A percentile compares a stretch with the other conserved stretches of the same genome.
Conservation (phyloP, 176 grass and related monocot species). For the Triticum turgidum region DNA sequence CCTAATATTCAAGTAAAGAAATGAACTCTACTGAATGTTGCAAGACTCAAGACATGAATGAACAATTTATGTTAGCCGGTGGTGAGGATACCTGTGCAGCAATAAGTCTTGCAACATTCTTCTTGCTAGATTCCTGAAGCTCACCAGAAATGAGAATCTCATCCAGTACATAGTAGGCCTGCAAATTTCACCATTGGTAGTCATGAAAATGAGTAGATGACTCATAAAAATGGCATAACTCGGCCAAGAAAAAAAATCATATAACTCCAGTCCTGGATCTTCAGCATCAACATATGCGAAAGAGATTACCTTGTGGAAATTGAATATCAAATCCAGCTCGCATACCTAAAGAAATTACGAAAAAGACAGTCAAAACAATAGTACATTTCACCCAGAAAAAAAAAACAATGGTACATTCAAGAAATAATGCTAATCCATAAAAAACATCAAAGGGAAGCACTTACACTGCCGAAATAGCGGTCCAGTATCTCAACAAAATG, state of each 20-base stretch:
- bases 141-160: conserved; percentile 95
- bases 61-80: not conserved
- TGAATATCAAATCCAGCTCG: conserved; percentile 99
- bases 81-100: conserved; percentile 74
- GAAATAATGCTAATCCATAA: not conserved
- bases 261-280: not conserved
- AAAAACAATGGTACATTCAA: conserved; percentile 11
- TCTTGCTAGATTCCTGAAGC: conserved; percentile 98
- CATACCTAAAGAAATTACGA: conserved; percentile 66
- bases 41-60: not conserved
- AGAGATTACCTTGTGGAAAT: conserved; percentile 91
- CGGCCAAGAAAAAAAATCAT: not conserved
- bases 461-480: conserved; percentile 98
- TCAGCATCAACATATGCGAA: not conserved
- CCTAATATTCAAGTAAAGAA: not conserved
- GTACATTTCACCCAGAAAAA: not conserved
- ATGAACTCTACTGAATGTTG: not conserved
- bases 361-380: not conserved
- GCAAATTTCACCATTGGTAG: conserved; percentile 24
- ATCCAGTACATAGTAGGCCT: conserved; percentile 99
- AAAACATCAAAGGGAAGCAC: not conserved
- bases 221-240: not conserved
- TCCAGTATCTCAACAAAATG: conserved; percentile 97
- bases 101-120: conserved; percentile 86
- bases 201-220: conserved; percentile 11